Conservation (phyloP, 2,329 filamentous ascomycete genomes). For the Trichoderma hamatum region DNA sequence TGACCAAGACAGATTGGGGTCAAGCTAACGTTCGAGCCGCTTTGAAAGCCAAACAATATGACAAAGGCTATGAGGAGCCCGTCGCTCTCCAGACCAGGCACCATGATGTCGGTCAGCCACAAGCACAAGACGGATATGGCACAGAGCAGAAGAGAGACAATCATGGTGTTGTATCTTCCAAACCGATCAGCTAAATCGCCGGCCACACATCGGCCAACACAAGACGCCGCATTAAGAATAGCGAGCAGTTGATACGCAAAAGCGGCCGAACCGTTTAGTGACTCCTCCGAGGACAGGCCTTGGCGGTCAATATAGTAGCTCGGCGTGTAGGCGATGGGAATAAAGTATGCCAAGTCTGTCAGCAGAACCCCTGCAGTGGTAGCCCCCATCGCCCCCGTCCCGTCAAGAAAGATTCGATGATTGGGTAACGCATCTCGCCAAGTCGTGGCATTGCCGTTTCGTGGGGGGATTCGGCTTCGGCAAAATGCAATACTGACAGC, state of each 20-base stretch:
- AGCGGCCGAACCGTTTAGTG: slow-evolving; percentile 28
- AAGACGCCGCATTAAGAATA: slow-evolving; percentile 77
- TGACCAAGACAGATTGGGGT: slow-evolving; percentile 81
- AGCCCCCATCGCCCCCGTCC: slow-evolving; percentile 1
- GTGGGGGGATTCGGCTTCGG: slow-evolving; percentile 56
- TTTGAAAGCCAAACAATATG: slow-evolving; percentile 76
- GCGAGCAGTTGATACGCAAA: slow-evolving; percentile 70
- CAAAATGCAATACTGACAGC: slow-evolving; percentile 53
- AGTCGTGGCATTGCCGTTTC: neutral
- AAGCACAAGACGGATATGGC: slow-evolving; percentile 63
- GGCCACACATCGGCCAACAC: slow-evolving; percentile 75
- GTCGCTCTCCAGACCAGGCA: slow-evolving; percentile 41
- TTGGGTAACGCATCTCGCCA: slow-evolving; percentile 32
- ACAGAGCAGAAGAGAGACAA: slow-evolving; percentile 63
- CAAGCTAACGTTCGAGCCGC: slow-evolving; percentile 75
- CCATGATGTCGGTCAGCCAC: slow-evolving; percentile 65
- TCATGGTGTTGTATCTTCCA: slow-evolving; percentile 81
- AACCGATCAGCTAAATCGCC: slow-evolving; percentile 75
- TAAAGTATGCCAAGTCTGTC: slow-evolving; percentile 70
- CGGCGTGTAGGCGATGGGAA: slow-evolving; percentile 77
- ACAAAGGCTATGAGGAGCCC: slow-evolving; percentile 67
- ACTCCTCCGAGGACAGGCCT: slow-evolving; percentile 10
- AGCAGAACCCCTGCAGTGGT: slow-evolving; percentile 42
- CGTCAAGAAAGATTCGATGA: slow-evolving; percentile 32
- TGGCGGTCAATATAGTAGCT: slow-evolving; percentile 62